Base-by-base conservation (phyloP, 148 eudicot genomes). In the Beta vulgaris region DNA sequence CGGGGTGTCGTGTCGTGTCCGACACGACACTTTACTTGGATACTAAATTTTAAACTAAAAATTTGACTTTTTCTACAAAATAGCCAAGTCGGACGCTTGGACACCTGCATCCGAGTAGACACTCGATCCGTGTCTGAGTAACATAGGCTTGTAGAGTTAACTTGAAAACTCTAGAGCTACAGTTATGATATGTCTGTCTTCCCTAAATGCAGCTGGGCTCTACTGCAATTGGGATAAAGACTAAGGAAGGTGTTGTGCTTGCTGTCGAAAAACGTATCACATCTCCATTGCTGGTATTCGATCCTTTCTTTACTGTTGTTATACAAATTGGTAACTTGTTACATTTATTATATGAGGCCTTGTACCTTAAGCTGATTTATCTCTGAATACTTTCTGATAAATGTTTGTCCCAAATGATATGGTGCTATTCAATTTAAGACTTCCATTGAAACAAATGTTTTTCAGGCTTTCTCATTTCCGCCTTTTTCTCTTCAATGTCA, bases 221-320 rank as follows among this genome's bases (percentile, higher is more conserved):
- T 21, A 95, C 98, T 59, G 98, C 98, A 60, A 92, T 95, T 73
- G 98, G 97, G 69, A 64, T 95, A 74, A 95, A 89, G 89, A 95
- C 98, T 51, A 92, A 89, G 76, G 97, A 92, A 79, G 96, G 98
- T n/a, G 98, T 95, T 76, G 97, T 95, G 69, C 96, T 95, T 79
- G 98, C 92, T 75, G 98, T 95, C 68, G 98, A 95, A 74, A 95
- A 95, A 84, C 93, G 98, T 39, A 92, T 95, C 84, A 95, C 98
- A 72, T 95, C 98, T 7, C 92, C 98, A 0, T 90, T 95, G 79
- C 69, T 92, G 97, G 98, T 95, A 83, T 76, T 2, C 16, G n/a
- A 23, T 67, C n/a, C 53, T 32, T 42, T 26, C 23, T 67, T 28
- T 23, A 39, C 13, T 63, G 43, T n/a, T n/a, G n/a, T n/a, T 23